Conservation (phyloP, 306 rosid genomes). For the Myrica gale region DNA sequence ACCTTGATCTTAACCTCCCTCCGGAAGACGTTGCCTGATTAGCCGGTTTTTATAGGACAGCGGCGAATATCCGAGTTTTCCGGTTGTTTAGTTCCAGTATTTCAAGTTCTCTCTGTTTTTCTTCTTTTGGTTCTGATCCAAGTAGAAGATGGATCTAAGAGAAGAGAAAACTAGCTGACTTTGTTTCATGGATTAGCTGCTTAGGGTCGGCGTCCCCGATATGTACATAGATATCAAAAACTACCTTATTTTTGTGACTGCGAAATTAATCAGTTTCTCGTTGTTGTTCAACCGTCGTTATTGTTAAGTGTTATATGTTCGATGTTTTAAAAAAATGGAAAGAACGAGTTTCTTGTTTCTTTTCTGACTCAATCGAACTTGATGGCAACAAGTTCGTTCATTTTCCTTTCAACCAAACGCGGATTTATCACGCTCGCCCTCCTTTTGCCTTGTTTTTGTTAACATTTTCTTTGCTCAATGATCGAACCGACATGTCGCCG, state of each 20-base stretch:
- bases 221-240: constrained; percentile 31
- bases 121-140: not conserved
- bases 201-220: constrained; percentile 27
- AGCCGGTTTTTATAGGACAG: constrained; percentile 10
- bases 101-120: not conserved
- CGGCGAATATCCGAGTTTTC: constrained; percentile 12
- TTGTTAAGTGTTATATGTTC: constrained; percentile 4
- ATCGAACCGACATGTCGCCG: constrained; percentile 40
- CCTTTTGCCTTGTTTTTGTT: not conserved
- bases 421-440: not conserved
- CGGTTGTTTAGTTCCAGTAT: not conserved
- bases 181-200: constrained; percentile 21
- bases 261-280: constrained; percentile 31
- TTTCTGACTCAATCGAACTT: not conserved
- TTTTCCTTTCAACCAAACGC: not conserved
- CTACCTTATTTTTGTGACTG: constrained; percentile 34
- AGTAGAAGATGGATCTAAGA: not conserved
- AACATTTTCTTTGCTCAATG: constrained; percentile 11
- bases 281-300: constrained; percentile 34
- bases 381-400: not conserved
- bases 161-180: constrained; percentile 31
- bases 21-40: constrained; percentile 63
- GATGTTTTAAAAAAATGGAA: not conserved
- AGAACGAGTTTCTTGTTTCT: not conserved
- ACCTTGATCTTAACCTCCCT: constrained; percentile 71